Base-by-base conservation (phyloP, 2,329 filamentous ascomycete genomes). In the Penicillium sp. region DNA sequence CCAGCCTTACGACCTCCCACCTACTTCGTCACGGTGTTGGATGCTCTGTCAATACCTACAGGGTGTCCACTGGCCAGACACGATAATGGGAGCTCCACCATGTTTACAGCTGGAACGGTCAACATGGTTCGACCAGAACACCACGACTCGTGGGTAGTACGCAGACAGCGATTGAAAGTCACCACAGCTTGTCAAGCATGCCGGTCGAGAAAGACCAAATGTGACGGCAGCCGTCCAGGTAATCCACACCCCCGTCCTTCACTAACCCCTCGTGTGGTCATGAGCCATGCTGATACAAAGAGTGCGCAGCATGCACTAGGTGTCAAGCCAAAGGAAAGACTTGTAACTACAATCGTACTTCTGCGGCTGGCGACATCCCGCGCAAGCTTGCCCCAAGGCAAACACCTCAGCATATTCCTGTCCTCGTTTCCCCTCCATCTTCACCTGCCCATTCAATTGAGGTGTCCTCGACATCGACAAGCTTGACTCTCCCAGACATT, bases 151-250 rank as follows among this genome's bases (percentile, higher is more conserved):
- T 7, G 17, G 18, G 42, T 47, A n/a, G 30, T 53, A 27, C 53
- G 49, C 30, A 46, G 54, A 15, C 47, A 49, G 12, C 55, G 59
- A 15, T 33, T 61, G 27, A 61, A 34, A 54, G 48, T 55, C 37
- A 41, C 52, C 13, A 56, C n/a, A 15, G 59, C 59, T 24, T 61
- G 59, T 39, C 49, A 57, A 24, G 34, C 42, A 9, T 61, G 59
- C 43, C 59, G 59, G 4, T 48, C 33, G 23, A 52, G 59, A 12
- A 61, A 61, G 44, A 23, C 39, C 9, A 61, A 61, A 53, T 61
- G 59, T 17, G 56, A 61, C 24, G 59, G 59, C 8, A 15, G 32
- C 26, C 56, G 51, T 13, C 58, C 56, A 5, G 52, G 57, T 60
- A 57, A 24, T 21, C 29, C 18, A 27, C 13, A n/a, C 13, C 29